Conservation (phyloP, 2,329 filamentous ascomycete genomes). For the Lachnellula hyalina region DNA sequence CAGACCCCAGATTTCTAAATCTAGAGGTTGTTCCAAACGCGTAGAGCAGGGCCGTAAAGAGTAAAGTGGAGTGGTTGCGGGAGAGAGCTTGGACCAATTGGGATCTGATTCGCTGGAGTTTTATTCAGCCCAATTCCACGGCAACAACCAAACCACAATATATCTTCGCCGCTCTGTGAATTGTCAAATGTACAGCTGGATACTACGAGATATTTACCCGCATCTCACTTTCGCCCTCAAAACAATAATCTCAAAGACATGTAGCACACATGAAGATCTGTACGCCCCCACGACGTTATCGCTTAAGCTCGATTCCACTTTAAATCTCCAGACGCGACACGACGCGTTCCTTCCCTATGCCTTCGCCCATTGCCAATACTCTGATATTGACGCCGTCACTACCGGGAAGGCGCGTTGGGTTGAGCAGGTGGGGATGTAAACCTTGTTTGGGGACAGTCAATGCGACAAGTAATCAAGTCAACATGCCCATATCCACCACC, state of each 20-base stretch:
- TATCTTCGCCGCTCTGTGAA: not conserved
- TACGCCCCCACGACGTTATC: conserved; percentile 3
- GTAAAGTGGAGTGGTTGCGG: not conserved
- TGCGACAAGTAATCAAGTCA: not conserved
- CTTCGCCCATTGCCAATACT: not conserved
- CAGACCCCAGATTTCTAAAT: not conserved
- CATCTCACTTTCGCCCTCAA: not conserved
- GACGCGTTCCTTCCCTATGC: conserved; percentile 13
- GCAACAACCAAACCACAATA: not conserved
- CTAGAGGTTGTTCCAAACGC: not conserved
- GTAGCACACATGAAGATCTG: conserved; percentile 1
- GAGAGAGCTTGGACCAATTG: conserved; percentile 4
- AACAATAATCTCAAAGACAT: not conserved
- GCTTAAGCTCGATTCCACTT: conserved; percentile 3
- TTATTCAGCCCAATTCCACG: not conserved
- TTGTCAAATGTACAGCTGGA: not conserved
- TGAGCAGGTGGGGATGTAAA: conserved; percentile 3
- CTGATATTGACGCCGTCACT: not conserved
- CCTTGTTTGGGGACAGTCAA: not conserved
- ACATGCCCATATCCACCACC: conserved; percentile 4
- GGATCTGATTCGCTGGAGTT: not conserved
- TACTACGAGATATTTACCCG: not conserved
- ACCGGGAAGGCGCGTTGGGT: conserved; percentile 5
- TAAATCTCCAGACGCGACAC: conserved; percentile 2
- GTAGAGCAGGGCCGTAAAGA: not conserved